Evolutionary conservation across 495 filamentous ascomycete genomes (phyloP), one percentile per base, ranked within the genome.

Genomic region (Annulohypoxylon nitens): DNA sequence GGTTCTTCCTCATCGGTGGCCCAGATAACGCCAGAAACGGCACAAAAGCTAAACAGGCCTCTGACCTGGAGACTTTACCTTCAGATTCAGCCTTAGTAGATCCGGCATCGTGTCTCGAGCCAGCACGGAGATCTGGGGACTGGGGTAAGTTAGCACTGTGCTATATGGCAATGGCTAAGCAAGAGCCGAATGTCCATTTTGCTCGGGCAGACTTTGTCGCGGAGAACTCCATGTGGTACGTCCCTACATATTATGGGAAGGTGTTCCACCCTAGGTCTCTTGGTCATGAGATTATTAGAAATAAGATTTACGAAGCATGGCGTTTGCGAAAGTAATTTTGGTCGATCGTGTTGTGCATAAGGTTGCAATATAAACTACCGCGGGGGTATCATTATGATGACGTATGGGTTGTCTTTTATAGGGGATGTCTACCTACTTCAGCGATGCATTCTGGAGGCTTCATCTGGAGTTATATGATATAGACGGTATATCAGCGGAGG

Each of bases 1-100:
- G 84, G 84, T 85, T 86, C 59, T 86, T 85, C 66, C 78, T 81
- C 58, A 80, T 83, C 7, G 81, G 81, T n/a, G 81, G 81, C 4
- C 26, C 41, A 7, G 83, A 85, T 60, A 80, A 82, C 48, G 75
- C 64, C 0, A 67, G 63, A 34, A 68, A 72, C 50, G 60, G 55
- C 16, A 67, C 62, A 11, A 50, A 57, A 43, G 10, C 53, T n/a
- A 47, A 55, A 39, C 72, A 43, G 34, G 3, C 30, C 20, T 59
- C 61, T 18, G 48, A 70, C 34, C 5, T 57, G 18, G 54, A 63
- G 33, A 67, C 71, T 25, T 43, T 78, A 16, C 50, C 72, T n/a
- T 64, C 68, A 33, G 41, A 26, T 5, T 81, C 79, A 14, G 50
- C 69, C 18, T 68, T 84, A 9, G 75, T 79, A 11, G 76, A 83